phyloP scores from a whole-genome alignment of 2,329 filamentous ascomycete species.

The Phaeosphaeria sp. region DNA sequence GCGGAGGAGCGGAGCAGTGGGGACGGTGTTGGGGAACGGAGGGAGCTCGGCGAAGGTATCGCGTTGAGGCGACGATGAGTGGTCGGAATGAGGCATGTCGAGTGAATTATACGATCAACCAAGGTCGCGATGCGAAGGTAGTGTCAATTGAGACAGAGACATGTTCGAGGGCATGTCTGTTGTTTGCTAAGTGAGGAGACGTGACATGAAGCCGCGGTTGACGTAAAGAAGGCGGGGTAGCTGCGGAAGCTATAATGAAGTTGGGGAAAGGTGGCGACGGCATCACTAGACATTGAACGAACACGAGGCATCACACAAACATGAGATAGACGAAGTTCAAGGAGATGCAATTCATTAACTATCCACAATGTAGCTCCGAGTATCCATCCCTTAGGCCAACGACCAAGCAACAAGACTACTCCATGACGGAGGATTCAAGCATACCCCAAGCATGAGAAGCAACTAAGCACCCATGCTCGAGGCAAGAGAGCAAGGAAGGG shows the following conservation, averaged over 20 bases:
- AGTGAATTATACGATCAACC: not conserved
- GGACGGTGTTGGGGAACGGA: constrained; percentile 51
- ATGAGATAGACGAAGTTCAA: constrained; percentile 10
- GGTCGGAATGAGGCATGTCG: constrained; percentile 32
- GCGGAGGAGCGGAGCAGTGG: constrained; percentile 50
- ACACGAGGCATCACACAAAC: not conserved
- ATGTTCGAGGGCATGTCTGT: not conserved
- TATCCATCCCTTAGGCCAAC: constrained; percentile 34
- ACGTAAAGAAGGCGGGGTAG: constrained; percentile 23
- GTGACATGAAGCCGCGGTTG: constrained; percentile 1
- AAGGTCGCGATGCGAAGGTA: not conserved
- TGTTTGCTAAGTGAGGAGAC: not conserved
- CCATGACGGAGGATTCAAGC: constrained; percentile 10
- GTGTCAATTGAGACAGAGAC: not conserved
- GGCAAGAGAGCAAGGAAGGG: constrained; percentile 21
- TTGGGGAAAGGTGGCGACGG: not conserved
- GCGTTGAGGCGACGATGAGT: constrained; percentile 15
- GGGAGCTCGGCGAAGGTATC: constrained; percentile 44
- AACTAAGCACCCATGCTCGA: constrained; percentile 22
- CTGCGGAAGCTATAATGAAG: constrained; percentile 4
- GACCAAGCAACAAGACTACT: constrained; percentile 29
- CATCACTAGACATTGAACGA: not conserved
- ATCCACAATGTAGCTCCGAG: constrained; percentile 45
- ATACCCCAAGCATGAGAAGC: constrained; percentile 19
- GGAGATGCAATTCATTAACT: constrained; percentile 46